Base-by-base conservation (phyloP, 2,329 filamentous ascomycete genomes). In the Ceratocystis variospora region DNA sequence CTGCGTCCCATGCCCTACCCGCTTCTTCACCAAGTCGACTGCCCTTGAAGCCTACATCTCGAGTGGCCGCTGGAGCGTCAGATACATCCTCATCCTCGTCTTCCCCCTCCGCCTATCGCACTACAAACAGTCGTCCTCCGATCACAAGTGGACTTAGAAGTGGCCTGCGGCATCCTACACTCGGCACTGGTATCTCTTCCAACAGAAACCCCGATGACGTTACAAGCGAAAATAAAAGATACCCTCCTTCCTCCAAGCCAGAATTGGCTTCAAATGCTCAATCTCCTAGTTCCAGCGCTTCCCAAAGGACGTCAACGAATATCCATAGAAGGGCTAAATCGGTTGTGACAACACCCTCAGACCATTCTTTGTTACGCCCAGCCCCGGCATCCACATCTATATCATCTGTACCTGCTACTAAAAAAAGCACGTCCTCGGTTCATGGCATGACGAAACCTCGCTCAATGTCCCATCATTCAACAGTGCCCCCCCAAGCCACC, bases 1-100 rank as follows among this genome's bases (percentile, higher is more conserved):
- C 37, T 28, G 25, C 53, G 8, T 28, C 62, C 15, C 66, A 53
- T 17, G 63, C 50, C 19, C 15, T 45, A n/a, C 15, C 37, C 10
- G 55, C 72, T 70, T 71, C 70, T 19, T 82, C 80, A 8, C 80
- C 81, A 1, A 83, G 78, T 71, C 77, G 80, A 48, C 74, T 83
- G 41, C 80, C 80, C 48, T 72, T 79, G 70, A 81, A 80, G 71
- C 79, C 78, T 41, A 69, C 72, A 62, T 72, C 74, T 28, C 73
- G 37, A 3, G 19, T 15, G 31, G 37, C 53, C 28, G 7, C 53
- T 5, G 50, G 19, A 41, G 22, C 33, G 28, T 10, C 46, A 7
- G 44, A 19, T 17, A n/a, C 55, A 19, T 31, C 44, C 4, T 10
- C 57, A 33, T 28, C 57, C 15, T 15, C 28, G 8, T 53, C n/a